A percentile compares a stretch with the other conserved stretches of the same genome.
Conservation (phyloP, 305 asterid genomes). For the Fraxinus ornus region DNA sequence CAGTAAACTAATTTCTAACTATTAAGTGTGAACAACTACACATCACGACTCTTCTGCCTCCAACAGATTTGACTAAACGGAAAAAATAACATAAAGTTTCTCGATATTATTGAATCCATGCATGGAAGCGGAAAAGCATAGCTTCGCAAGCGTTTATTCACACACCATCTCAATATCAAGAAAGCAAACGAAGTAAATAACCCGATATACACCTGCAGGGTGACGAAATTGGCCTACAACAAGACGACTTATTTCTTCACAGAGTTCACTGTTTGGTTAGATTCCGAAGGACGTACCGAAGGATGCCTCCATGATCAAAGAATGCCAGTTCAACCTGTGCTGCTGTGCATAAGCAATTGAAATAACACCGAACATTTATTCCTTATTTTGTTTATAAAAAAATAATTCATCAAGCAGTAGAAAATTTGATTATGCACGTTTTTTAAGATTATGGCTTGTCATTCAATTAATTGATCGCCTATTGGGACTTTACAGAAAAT, state of each 20-base stretch:
- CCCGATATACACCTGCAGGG: neutral
- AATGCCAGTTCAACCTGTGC: constrained; percentile 79
- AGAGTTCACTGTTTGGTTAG: constrained; percentile 41
- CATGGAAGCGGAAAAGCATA: neutral
- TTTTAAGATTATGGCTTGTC: neutral
- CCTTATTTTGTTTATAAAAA: neutral
- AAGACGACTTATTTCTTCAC: neutral
- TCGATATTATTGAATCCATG: constrained; percentile 21
- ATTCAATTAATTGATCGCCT: neutral
- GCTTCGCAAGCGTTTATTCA: neutral
- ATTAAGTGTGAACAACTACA: neutral
- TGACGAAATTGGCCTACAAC: neutral
- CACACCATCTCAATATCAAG: constrained; percentile 6
- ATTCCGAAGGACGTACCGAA: constrained; percentile 70
- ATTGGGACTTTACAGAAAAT: neutral
- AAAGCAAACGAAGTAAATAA: neutral
- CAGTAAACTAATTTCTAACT: neutral
- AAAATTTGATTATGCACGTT: neutral
- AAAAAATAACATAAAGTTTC: neutral
- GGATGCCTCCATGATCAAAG: constrained; percentile 85
- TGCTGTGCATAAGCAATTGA: constrained; percentile 28
- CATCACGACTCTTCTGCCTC: neutral
- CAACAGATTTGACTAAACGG: neutral
- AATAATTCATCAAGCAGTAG: neutral
- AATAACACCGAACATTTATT: neutral